Conservation (phyloP, 805 yeast species). For the Candida quercuum region DNA sequence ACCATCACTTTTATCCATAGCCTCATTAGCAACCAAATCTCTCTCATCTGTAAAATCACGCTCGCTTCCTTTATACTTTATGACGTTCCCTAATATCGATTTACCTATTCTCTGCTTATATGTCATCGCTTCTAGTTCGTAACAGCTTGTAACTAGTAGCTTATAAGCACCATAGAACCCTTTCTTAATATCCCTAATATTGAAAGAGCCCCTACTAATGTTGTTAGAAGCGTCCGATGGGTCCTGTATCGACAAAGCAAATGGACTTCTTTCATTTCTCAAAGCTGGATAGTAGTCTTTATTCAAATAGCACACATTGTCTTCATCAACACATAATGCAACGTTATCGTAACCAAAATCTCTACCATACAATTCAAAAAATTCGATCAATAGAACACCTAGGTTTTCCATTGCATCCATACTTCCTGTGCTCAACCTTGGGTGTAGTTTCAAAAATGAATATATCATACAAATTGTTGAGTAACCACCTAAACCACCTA, state of each 20-base stretch:
- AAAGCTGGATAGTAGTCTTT: conserved; percentile 51
- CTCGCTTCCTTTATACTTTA: conserved; percentile 65
- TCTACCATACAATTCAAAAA: conserved; percentile 87
- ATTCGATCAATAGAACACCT: conserved; percentile 84
- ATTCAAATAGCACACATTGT: conserved; percentile 51
- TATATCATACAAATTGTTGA: conserved; percentile 84
- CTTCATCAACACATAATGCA: conserved; percentile 58
- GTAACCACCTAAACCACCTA: conserved; percentile 94
- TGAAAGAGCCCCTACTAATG: conserved; percentile 80
- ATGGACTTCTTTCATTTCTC: conserved; percentile 46
- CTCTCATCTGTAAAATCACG: conserved; percentile 79
- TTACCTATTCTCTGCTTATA: conserved; percentile 63
- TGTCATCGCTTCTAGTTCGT: conserved; percentile 59
- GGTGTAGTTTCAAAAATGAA: conserved; percentile 75
- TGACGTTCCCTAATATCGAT: conserved; percentile 75
- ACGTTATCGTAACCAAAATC: conserved; percentile 81
- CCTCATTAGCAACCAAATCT: conserved; percentile 54
- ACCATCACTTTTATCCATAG: conserved; percentile 33
- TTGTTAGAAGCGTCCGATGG: conserved; percentile 84
- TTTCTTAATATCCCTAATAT: conserved; percentile 70
- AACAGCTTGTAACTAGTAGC: conserved; percentile 67
- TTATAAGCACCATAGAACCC: conserved; percentile 90
- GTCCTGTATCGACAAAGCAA: conserved; percentile 75
- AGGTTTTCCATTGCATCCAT: conserved; percentile 68
- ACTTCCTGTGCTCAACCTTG: conserved; percentile 60